These are phyloP conservation scores for Alternaria incomplexa DNA, from an alignment of 2,329 filamentous ascomycete species.

Conservation along the genomic window DNA sequence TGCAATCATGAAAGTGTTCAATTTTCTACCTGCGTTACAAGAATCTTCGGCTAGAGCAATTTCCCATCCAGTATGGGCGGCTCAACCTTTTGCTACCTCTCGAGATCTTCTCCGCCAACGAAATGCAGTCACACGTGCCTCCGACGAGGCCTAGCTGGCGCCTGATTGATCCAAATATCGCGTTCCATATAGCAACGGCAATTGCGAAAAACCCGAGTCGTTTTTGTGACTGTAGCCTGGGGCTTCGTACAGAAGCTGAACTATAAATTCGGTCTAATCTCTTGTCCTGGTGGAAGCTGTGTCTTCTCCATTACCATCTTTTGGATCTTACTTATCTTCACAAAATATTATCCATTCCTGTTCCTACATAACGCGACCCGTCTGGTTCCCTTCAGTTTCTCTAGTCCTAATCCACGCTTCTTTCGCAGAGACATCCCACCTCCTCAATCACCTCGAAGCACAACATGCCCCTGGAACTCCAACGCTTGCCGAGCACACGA, in stretches of 20 bases:
- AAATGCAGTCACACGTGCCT: neutral
- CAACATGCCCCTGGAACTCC: neutral
- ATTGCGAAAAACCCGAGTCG: accelerated
- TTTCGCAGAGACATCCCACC: neutral
- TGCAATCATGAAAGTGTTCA: neutral
- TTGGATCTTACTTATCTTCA: neutral
- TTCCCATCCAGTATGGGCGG: neutral
- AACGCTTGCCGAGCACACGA: neutral
- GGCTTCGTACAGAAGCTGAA: neutral
- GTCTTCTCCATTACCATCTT: neutral
- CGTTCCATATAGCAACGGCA: neutral
- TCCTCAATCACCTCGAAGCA: neutral
- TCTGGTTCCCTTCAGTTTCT: neutral
- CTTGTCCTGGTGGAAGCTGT: neutral
- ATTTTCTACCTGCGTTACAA: neutral
- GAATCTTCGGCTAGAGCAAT: neutral
- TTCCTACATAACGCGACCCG: neutral
- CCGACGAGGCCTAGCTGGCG: neutral
- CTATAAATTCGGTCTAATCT: neutral
- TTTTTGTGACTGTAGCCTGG: neutral
- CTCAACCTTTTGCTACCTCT: neutral
- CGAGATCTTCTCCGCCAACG: neutral
- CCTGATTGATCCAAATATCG: neutral
- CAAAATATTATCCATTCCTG: neutral
- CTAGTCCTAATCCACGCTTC: neutral